A percentile compares a stretch with the other conserved stretches of the same genome.
Conservation (phyloP, 345 rosid species). For the Gossypium rotundifolium region DNA sequence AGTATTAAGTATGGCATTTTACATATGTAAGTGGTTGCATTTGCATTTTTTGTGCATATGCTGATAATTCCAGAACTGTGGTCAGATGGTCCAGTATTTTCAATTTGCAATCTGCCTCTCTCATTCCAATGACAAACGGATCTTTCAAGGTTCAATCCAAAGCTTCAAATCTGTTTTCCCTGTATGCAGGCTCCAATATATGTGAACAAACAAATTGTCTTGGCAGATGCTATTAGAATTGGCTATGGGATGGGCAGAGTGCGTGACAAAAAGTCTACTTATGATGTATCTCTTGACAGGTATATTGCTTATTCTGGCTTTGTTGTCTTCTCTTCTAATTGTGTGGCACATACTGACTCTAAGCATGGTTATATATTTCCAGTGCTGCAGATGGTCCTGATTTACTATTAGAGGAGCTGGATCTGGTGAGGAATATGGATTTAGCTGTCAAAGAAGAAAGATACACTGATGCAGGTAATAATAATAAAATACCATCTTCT, state of each 20-base stretch:
- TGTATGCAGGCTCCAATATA: conserved; percentile 72
- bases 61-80: not conserved
- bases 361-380: conserved; percentile 24
- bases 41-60: not conserved
- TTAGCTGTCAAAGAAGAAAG: conserved; percentile 77
- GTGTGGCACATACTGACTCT: conserved; percentile 37
- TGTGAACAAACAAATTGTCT: conserved; percentile 67
- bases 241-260: conserved; percentile 56
- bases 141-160: not conserved
- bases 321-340: not conserved
- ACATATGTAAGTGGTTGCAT: not conserved
- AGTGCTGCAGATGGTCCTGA: conserved; percentile 85
- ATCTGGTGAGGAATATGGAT: conserved; percentile 54
- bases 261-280: conserved; percentile 44
- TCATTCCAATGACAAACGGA: not conserved
- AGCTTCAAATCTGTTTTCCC: conserved; percentile 15
- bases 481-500: not conserved
- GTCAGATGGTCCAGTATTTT: not conserved
- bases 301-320: not conserved
- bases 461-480: conserved; percentile 78
- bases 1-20: not conserved
- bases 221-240: conserved; percentile 67
- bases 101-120: not conserved
- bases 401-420: conserved; percentile 62
- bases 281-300: conserved; percentile 84